These are phyloP conservation scores for Mortierella hygrophila DNA, from an alignment of 192 early-diverging fungal genomes.

Conservation along the genomic window DNA sequence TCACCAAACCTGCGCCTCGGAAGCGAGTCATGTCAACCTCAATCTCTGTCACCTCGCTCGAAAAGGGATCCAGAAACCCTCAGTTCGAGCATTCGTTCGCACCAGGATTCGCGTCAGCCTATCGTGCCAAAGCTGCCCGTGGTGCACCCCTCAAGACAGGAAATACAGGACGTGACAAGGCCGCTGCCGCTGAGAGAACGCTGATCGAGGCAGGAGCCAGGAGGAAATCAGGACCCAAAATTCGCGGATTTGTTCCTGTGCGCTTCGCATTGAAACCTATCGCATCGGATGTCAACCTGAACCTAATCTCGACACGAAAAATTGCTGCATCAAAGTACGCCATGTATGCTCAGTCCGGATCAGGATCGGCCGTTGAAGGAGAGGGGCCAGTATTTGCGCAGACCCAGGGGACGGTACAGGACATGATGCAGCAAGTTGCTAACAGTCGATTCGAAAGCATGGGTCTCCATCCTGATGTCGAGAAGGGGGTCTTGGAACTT, in stretches of 20 bases:
- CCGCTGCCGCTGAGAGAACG: constrained; percentile 38
- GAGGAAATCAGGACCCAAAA: constrained; percentile 38
- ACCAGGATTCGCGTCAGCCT: constrained; percentile 34
- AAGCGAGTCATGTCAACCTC: constrained; percentile 34
- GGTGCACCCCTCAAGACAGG: constrained; percentile 27
- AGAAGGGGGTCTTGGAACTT: constrained; percentile 60
- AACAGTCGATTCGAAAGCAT: constrained; percentile 70
- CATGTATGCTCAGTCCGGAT: constrained; percentile 18
- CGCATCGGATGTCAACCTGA: constrained; percentile 63
- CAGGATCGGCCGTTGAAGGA: not conserved
- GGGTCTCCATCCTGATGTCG: constrained; percentile 69
- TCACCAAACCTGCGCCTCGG: not conserved
- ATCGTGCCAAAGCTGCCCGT: constrained; percentile 2
- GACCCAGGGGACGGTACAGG: constrained; percentile 35
- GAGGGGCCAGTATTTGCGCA: constrained; percentile 33
- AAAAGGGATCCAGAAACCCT: constrained; percentile 49
- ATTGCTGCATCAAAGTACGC: constrained; percentile 38
- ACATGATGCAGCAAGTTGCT: constrained; percentile 34
- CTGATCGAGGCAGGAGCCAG: constrained; percentile 49
- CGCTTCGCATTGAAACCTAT: constrained; percentile 69
- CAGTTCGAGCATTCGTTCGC: constrained; percentile 54
- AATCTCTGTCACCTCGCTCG: constrained; percentile 43
- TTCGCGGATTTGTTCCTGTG: constrained; percentile 73
- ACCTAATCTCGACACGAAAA: constrained; percentile 36
- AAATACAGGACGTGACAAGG: constrained; percentile 52